Evolutionary conservation across 768 basidiomycete species (phyloP).

Genomic region (Suillus hirtellus): DNA sequence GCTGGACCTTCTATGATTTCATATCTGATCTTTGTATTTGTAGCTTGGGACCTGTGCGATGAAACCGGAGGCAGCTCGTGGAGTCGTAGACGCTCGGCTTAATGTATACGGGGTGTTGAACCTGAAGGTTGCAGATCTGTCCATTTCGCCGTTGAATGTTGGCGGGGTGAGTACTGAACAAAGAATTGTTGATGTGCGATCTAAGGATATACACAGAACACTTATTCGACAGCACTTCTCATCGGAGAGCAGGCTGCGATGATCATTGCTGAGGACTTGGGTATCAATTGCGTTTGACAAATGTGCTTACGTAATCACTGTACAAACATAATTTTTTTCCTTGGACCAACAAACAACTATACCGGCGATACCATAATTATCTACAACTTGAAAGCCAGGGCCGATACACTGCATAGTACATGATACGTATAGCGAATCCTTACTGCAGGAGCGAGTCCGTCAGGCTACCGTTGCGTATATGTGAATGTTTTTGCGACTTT

Average conservation of each 20-base stretch:
- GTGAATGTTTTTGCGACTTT: not conserved
- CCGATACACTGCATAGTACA: not conserved
- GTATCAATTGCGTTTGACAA: conserved; percentile 10
- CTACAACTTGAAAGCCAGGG: not conserved
- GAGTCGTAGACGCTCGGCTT: conserved; percentile 62
- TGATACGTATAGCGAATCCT: not conserved
- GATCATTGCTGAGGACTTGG: conserved; percentile 24
- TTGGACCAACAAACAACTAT: not conserved
- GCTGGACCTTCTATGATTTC: not conserved
- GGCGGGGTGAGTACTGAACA: conserved; percentile 24
- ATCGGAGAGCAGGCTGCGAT: conserved; percentile 29
- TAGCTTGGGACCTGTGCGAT: conserved; percentile 69
- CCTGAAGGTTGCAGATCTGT: conserved; percentile 60
- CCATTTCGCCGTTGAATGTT: conserved; percentile 41
- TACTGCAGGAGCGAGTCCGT: not conserved
- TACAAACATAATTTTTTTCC: too few relatives aligned
- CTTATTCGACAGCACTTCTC: conserved; percentile 24
- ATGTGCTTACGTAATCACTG: too few relatives aligned
- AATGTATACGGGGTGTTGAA: conserved; percentile 61
- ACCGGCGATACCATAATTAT: not conserved
- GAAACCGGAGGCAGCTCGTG: conserved; percentile 56
- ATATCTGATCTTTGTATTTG: not conserved
- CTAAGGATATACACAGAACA: conserved; percentile 18
- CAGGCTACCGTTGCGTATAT: not conserved
- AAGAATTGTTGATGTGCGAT: not conserved